phyloP scores from a whole-genome alignment of 1,284 basidiomycete genomes.

The Fomitiporia mediterranea region DNA sequence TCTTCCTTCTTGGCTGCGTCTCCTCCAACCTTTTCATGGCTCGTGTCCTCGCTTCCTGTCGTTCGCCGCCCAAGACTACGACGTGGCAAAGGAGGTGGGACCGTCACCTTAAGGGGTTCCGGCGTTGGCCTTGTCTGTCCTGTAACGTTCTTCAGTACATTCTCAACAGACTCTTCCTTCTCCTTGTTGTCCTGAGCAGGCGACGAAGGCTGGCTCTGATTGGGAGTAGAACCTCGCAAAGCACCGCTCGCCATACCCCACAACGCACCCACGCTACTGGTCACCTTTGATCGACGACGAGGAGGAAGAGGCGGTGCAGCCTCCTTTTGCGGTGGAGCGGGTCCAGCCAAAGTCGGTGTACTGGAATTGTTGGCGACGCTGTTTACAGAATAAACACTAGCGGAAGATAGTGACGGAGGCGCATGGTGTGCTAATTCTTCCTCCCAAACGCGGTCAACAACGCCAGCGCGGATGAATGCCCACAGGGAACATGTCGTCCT shows the following conservation, averaged over 20 bases:
- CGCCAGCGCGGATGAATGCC: constrained; percentile 79
- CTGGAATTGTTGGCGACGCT: constrained; percentile 14
- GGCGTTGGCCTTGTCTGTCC: constrained; percentile 15
- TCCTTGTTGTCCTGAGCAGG: constrained; percentile 31
- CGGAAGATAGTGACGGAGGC: constrained; percentile 20
- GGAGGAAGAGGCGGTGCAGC: constrained; percentile 29
- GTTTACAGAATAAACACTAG: constrained; percentile 23
- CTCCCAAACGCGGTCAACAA: constrained; percentile 84
- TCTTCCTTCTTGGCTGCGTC: neutral
- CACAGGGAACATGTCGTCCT: constrained; percentile 88
- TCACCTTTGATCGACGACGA: constrained; percentile 29
- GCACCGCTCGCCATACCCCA: constrained; percentile 19
- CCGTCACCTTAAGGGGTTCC: constrained; percentile 20
- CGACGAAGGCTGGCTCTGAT: constrained; percentile 20
- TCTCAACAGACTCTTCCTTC: constrained; percentile 8
- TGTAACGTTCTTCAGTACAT: constrained; percentile 5
- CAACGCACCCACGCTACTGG: constrained; percentile 22
- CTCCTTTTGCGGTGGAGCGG: constrained; percentile 20
- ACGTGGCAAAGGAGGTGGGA: constrained; percentile 31
- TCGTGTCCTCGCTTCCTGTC: neutral
- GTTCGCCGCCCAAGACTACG: constrained; percentile 34
- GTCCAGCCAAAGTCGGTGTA: constrained; percentile 12
- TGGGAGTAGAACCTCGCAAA: constrained; percentile 7
- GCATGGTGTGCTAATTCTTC: constrained; percentile 51
- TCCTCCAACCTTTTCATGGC: neutral